Evolutionary conservation across 257 asterid genomes (phyloP).

Genomic region (Solanum dulcamara): DNA sequence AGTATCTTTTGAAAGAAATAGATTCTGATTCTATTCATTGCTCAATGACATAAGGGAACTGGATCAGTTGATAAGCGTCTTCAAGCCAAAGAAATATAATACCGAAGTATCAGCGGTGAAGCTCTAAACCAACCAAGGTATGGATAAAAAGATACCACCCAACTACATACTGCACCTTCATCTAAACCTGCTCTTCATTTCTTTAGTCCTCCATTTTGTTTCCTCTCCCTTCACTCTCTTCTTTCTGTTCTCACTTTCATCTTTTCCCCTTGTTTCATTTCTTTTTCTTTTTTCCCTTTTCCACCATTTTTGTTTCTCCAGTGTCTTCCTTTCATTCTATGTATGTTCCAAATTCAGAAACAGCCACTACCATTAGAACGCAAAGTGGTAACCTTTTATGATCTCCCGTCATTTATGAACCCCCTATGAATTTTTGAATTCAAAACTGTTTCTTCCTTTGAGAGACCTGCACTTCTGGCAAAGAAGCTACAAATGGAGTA

Average conservation of each 20-base stretch:
- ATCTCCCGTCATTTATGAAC: neutral
- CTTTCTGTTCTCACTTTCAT: neutral
- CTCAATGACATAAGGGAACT: neutral
- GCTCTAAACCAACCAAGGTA: neutral
- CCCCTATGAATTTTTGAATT: neutral
- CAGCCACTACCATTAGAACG: neutral
- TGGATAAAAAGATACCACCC: neutral
- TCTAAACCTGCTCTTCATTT: neutral
- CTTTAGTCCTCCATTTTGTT: neutral
- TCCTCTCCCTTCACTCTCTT: neutral
- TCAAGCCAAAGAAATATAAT: neutral
- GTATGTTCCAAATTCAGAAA: neutral
- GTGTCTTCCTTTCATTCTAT: neutral
- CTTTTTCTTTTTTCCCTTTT: neutral
- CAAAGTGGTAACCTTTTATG: neutral
- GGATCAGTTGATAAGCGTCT: neutral
- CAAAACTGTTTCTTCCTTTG: neutral
- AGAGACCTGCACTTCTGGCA: neutral
- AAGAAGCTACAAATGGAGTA: neutral
- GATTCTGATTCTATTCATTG: neutral
- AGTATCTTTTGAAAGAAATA: neutral
- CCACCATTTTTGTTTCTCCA: neutral
- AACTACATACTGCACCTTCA: neutral
- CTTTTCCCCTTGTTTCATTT: neutral
- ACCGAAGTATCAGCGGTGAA: neutral